Evolutionary conservation across 1,284 basidiomycete species (phyloP).

Genomic region (Boletus semigastroideus): DNA sequence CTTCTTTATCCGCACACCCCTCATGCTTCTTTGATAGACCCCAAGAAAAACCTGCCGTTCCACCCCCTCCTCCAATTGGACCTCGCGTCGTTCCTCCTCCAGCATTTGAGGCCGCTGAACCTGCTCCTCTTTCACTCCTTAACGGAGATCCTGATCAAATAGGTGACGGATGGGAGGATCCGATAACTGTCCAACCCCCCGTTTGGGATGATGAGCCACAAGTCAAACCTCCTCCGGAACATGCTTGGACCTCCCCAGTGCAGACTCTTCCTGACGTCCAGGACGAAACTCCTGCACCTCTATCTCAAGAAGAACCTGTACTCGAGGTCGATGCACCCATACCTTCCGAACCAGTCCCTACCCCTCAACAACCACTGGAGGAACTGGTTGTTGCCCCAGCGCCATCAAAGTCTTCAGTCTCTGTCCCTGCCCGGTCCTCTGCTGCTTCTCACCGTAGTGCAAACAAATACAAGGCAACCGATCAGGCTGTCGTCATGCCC

Average conservation of each 20-base stretch:
- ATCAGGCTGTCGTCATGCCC: conserved; percentile 77
- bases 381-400: conserved; percentile 18
- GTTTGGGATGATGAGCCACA: conserved; percentile 74
- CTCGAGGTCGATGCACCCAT: conserved; percentile 11
- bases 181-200: conserved; percentile 67
- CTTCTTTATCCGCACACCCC: background rate
- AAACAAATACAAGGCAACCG: conserved; percentile 64
- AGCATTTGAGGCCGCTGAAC: conserved; percentile 29
- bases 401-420: conserved; percentile 34
- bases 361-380: conserved; percentile 18
- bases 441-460: conserved; percentile 52
- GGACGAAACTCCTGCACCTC: conserved; percentile 13
- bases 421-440: conserved; percentile 44
- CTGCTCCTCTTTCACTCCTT: conserved; percentile 26
- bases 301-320: conserved; percentile 19
- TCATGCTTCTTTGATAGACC: conserved; percentile 32
- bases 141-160: conserved; percentile 40
- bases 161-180: conserved; percentile 64
- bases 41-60: conserved; percentile 29
- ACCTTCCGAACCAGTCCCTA: conserved; percentile 12
- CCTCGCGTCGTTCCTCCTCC: conserved; percentile 21
- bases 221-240: conserved; percentile 40
- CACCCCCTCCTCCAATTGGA: conserved; percentile 25
- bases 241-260: conserved; percentile 41
- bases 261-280: conserved; percentile 19